phyloP scores from a whole-genome alignment of 352 stramenopile species.

The Globisporangium nodosum region DNA sequence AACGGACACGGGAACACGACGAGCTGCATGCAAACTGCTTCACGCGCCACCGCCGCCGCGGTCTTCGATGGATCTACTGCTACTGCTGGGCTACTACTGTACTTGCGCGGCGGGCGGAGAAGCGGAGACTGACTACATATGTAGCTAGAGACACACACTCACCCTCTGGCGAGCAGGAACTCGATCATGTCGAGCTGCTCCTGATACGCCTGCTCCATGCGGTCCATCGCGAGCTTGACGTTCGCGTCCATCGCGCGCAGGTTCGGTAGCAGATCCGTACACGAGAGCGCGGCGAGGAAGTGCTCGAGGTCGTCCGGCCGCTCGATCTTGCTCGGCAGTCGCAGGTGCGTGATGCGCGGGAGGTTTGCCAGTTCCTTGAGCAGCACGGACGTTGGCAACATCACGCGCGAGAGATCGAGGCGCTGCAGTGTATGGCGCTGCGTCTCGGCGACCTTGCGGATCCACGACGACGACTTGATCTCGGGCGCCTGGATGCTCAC shows the following conservation, averaged over 20 bases:
- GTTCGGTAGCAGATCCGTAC: constrained; percentile 35
- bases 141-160: neutral
- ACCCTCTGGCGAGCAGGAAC: constrained; percentile 39
- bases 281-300: constrained; percentile 61
- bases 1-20: neutral
- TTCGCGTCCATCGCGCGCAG: constrained; percentile 51
- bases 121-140: too few species aligned
- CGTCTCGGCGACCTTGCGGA: constrained; percentile 41
- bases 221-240: constrained; percentile 58
- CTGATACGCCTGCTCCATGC: constrained; percentile 61
- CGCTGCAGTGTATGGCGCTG: constrained; percentile 54
- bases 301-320: constrained; percentile 72
- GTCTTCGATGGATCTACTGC: neutral
- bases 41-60: too few species aligned
- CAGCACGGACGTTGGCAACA: constrained; percentile 56
- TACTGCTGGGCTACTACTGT: neutral
- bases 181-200: constrained; percentile 67
- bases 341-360: constrained; percentile 52
- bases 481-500: constrained; percentile 53
- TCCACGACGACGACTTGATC: constrained; percentile 54
- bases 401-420: constrained; percentile 50
- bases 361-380: constrained; percentile 49
- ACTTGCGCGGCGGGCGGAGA: neutral
- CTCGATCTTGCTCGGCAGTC: constrained; percentile 54
- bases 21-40: neutral